Percentiles rank a stretch among this genome's conserved stretches.
Evolutionary conservation across 495 filamentous ascomycete species (phyloP).

Genomic region (Penicillium crystallinum): DNA sequence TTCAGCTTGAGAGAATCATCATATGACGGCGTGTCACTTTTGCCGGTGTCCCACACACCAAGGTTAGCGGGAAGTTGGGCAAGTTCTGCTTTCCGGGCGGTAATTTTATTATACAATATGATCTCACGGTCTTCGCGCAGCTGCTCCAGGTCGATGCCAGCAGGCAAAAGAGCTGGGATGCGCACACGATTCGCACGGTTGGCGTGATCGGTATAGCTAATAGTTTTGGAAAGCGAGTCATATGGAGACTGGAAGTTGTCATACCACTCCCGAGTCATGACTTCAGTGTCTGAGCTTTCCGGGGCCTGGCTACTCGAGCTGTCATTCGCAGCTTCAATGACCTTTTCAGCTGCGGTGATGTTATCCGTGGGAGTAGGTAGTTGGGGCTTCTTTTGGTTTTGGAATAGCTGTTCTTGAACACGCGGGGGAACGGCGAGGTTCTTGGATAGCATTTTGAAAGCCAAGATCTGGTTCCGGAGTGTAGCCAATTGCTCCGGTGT

Average conservation of each 20-base stretch:
- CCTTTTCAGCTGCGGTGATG: conserved; percentile 47
- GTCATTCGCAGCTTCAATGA: conserved; percentile 47
- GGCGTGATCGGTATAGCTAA: conserved; percentile 75
- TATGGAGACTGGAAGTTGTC: conserved; percentile 66
- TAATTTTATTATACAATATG: conserved; percentile 84
- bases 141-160: conserved; percentile 73
- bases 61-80: conserved; percentile 77
- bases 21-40: conserved; percentile 60
- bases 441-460: conserved; percentile 77
- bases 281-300: conserved; percentile 26
- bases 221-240: conserved; percentile 48
- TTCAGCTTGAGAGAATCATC: conserved; percentile 84
- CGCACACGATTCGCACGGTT: conserved; percentile 65
- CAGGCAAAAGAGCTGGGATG: conserved; percentile 81
- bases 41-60: conserved; percentile 72
- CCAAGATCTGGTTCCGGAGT: conserved; percentile 71
- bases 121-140: conserved; percentile 79
- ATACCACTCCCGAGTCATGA: conserved; percentile 42
- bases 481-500: conserved; percentile 64
- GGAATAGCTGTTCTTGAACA: conserved; percentile 70
- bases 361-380: conserved; percentile 54
- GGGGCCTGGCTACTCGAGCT: conserved; percentile 28
- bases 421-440: conserved; percentile 70
- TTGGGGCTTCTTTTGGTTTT: conserved; percentile 57
- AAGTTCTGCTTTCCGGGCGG: conserved; percentile 73